Base-by-base conservation (phyloP, 2,329 filamentous ascomycete genomes). In the Metarhizium humberi region DNA sequence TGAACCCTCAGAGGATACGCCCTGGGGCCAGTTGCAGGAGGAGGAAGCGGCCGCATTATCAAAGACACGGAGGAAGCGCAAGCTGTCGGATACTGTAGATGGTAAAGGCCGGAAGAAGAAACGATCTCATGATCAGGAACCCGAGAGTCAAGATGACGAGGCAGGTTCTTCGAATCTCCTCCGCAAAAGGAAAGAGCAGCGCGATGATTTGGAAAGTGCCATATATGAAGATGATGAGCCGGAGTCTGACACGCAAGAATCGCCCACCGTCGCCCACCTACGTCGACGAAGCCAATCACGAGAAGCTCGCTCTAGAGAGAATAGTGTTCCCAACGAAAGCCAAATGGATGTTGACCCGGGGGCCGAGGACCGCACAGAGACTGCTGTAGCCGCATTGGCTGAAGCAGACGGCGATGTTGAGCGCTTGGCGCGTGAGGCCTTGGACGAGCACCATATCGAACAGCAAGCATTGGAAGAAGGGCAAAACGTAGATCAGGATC, bases 71-170 rank as follows among this genome's bases (percentile, higher is more conserved):
- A 66, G 67, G 59, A 71, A 71, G 57, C 67, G 69, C 59, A 70
- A 66, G 55, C 55, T 62, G 1, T 64, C 66, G 4, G 63, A 66
- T 51, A 63, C 64, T 2, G 53, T 59, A 6, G 68, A 69, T 10
- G 61, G 61, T n/a, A 68, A 68, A 55, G 60, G 62, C 36, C 62
- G 64, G 30, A 72, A 71, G 62, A 72, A 71, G 60, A 62, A 60
- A 18, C 68, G 62, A 42, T 60, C 65, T 11, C 56, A 61, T 49
- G 62, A 63, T 20, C 54, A 62, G 6, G 62, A 56, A n/a, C 54
- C 47, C 32, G 59, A 57, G 20, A 60, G 63, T 5, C 58, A 61
- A 5, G 50, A 60, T 25, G 49, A 6, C 4, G n/a, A 29, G 29
- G 52, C 53, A 8, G 52, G 51, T n/a, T 47, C 50, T 14, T 50